Base-by-base conservation (phyloP, 1,139 yeast species). In the Geotrichum cucujoidarum region DNA sequence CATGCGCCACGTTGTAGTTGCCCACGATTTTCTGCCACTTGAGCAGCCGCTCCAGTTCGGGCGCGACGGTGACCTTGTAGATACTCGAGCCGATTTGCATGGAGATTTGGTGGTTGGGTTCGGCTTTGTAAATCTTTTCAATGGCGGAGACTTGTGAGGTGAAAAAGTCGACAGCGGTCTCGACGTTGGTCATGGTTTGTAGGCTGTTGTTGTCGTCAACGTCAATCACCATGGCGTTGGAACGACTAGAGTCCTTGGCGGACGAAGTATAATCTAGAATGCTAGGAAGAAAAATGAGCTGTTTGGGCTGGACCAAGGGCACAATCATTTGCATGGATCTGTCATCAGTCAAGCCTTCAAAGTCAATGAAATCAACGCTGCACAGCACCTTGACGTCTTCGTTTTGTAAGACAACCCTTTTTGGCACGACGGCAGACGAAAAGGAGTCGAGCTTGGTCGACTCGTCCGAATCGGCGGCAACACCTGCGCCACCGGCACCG, bases 11-110 rank as follows among this genome's bases (percentile, higher is more conserved):
- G 17, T 84, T 75, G 61, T 83, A 86, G 35, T 87, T 87, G 35
- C 88, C 90, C 38, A 86, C 81, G 51, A 85, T 81, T 53, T 76
- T 77, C 62, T 90, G 96, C 98, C 98, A 92, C 51, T 77, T 75
- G 51, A 92, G 71, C 21, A 73, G 67, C 22, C 73, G 71, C n/a
- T 80, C 78, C 40, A 92, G 68, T 10, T 74, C 73, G 18, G 83
- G 84, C 53, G 88, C 90, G 38, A 92, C 69, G 48, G 81, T 72
- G 30, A 90, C 77, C 29, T 43, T 40, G 31, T 43, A 44, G 3
- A 45, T 17, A 22, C 40, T 48, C 7, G 45, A 39, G 2, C 51
- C 48, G 21, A 41, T 40, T 16, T 46, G 49, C 20, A 38, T 25
- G 2, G 20, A 5, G 11, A 80, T 64, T 2, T 70, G 60, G 27